Evolutionary conservation across 169 alveolate species (phyloP).

Genomic region (Cystoisospora suis): DNA sequence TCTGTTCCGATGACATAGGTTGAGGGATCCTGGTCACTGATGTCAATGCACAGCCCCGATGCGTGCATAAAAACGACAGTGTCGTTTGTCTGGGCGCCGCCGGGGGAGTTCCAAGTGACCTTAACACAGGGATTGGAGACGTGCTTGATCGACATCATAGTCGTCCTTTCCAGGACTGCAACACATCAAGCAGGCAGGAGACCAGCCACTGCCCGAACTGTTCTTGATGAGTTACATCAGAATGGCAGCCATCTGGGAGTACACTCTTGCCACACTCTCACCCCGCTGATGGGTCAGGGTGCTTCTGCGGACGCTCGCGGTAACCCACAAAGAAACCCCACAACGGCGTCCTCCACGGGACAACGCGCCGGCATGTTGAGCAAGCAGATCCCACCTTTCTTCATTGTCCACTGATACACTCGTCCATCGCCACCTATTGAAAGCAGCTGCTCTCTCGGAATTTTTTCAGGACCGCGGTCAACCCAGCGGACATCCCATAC

Average conservation of each 20-base stretch:
- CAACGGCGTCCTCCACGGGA: not conserved
- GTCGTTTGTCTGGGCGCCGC: constrained; percentile 58
- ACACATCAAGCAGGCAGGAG: not conserved
- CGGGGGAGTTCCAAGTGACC: not conserved
- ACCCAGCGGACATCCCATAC: constrained; percentile 94
- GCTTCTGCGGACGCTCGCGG: not conserved
- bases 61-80: constrained; percentile 82
- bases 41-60: constrained; percentile 91
- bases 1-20: constrained; percentile 90
- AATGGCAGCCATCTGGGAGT: too few species aligned
- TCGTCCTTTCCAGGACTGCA: constrained; percentile 58
- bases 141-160: constrained; percentile 68
- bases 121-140: constrained; percentile 59
- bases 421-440: constrained; percentile 86
- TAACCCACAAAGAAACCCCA: not conserved
- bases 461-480: constrained; percentile 65
- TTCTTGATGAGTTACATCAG: too few species aligned
- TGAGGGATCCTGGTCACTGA: constrained; percentile 79
- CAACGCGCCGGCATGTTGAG: not conserved
- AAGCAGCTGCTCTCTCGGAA: constrained; percentile 54
- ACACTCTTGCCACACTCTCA: not conserved
- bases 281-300: not conserved
- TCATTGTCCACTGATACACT: constrained; percentile 89
- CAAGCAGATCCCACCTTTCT: constrained; percentile 69
- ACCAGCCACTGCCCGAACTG: not conserved